A percentile compares a stretch with the other conserved stretches of the same genome.
phyloP scores from a whole-genome alignment of 805 yeast species.

The Lipomyces chichibuensis region DNA sequence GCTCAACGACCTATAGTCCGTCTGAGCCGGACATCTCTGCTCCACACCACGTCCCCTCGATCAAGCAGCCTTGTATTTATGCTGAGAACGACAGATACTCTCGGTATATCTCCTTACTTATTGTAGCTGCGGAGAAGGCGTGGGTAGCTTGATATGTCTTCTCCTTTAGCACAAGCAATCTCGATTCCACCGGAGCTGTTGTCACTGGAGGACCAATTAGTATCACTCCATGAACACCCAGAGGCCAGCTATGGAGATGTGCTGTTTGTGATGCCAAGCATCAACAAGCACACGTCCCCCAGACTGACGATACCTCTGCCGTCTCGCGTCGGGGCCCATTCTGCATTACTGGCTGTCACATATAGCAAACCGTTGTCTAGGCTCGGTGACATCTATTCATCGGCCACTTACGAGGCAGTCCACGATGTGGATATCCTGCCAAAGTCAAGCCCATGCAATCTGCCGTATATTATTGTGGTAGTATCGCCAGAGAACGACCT shows the following conservation, averaged over 20 bases:
- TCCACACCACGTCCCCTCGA: not conserved
- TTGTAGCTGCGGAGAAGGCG: not conserved
- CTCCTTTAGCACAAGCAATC: not conserved
- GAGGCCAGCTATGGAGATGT: slow-evolving; percentile 32
- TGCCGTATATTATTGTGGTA: slow-evolving; percentile 28
- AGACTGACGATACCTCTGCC: slow-evolving; percentile 28
- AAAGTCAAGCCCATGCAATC: slow-evolving; percentile 14
- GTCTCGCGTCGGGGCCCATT: slow-evolving; percentile 32
- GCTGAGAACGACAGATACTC: not conserved
- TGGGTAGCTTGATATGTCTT: slow-evolving; percentile 7
- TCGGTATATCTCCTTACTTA: not conserved
- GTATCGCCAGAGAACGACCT: slow-evolving; percentile 33
- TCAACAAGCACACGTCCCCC: not conserved
- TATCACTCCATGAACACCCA: slow-evolving; percentile 26
- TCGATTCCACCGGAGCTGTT: slow-evolving; percentile 6
- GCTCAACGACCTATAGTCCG: not conserved
- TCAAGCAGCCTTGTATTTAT: not conserved
- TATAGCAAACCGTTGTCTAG: slow-evolving; percentile 21
- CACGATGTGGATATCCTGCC: slow-evolving; percentile 1
- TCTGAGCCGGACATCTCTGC: not conserved
- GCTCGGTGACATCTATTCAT: slow-evolving; percentile 19
- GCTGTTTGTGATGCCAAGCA: slow-evolving; percentile 30
- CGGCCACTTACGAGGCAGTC: slow-evolving; percentile 3
- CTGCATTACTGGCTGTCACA: slow-evolving; percentile 26
- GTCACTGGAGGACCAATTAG: slow-evolving; percentile 29